These are phyloP conservation scores for Pythium aquatile DNA, from an alignment of 352 stramenopile genomes.

Conservation along the genomic window DNA sequence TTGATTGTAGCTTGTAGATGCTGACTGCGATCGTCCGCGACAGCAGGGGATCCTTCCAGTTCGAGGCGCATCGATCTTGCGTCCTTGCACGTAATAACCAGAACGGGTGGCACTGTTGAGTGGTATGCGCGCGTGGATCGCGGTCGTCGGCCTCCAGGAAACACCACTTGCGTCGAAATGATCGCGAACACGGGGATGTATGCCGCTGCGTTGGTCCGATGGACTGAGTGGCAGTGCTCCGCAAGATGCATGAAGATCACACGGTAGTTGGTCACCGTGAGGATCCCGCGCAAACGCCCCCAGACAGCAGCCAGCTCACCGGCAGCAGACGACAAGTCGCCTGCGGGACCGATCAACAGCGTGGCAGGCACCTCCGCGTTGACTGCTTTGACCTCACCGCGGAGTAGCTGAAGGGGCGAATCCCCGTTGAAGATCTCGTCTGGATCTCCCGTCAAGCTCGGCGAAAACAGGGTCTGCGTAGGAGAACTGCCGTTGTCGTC, in stretches of 20 bases:
- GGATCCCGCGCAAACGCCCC: constrained; percentile 59
- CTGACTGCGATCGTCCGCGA: constrained; percentile 56
- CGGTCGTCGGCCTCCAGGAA: constrained; percentile 51
- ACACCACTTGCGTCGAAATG: constrained; percentile 55
- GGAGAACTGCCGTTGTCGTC: background rate
- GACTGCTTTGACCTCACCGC: constrained; percentile 44
- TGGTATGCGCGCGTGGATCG: constrained; percentile 55
- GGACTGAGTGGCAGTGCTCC: constrained; percentile 44
- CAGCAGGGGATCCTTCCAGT: constrained; percentile 42
- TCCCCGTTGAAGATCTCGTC: constrained; percentile 7
- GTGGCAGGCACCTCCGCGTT: constrained; percentile 50
- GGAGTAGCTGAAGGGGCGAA: constrained; percentile 18
- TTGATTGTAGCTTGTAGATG: constrained; percentile 47
- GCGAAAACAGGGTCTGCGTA: background rate
- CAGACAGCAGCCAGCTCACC: constrained; percentile 58
- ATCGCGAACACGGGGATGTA: constrained; percentile 82
- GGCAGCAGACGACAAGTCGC: constrained; percentile 34
- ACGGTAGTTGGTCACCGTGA: constrained; percentile 77
- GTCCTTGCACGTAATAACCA: constrained; percentile 80
- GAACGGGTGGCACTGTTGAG: constrained; percentile 47
- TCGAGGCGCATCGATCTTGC: constrained; percentile 70
- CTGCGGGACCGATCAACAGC: constrained; percentile 56
- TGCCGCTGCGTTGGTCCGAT: constrained; percentile 38
- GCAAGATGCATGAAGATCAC: constrained; percentile 66
- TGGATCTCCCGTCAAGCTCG: background rate